A percentile compares a stretch with the other conserved stretches of the same genome.
Conservation (phyloP, 2,329 filamentous ascomycete genomes). For the Alternaria postmessia region DNA sequence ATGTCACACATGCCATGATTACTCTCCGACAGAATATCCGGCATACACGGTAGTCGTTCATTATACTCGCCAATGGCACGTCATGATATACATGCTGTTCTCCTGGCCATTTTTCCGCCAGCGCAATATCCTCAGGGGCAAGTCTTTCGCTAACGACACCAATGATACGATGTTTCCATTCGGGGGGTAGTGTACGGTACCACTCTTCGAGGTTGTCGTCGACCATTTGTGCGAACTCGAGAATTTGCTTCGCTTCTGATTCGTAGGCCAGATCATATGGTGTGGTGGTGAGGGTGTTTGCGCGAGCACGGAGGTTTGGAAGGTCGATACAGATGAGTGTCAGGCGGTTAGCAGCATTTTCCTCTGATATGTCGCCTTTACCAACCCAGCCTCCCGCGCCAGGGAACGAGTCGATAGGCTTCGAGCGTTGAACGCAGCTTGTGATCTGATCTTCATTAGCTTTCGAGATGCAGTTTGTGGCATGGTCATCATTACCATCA, state of each 20-base stretch:
- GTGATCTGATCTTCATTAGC: constrained; percentile 42
- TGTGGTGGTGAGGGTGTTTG: constrained; percentile 39
- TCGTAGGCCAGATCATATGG: constrained; percentile 29
- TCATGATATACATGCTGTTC: constrained; percentile 53
- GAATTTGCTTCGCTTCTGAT: constrained; percentile 43
- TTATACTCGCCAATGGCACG: constrained; percentile 49
- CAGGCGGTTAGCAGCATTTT: constrained; percentile 52
- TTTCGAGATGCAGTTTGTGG: background rate
- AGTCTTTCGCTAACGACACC: constrained; percentile 37
- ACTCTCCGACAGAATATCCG: constrained; percentile 52
- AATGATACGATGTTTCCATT: constrained; percentile 48
- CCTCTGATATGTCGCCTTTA: constrained; percentile 39
- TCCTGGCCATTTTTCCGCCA: constrained; percentile 47
- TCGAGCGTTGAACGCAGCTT: constrained; percentile 50
- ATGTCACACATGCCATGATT: constrained; percentile 47
- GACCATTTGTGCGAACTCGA: constrained; percentile 47
- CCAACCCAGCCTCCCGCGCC: constrained; percentile 46
- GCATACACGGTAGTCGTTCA: constrained; percentile 53
- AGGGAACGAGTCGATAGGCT: constrained; percentile 51
- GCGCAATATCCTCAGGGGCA: constrained; percentile 34
- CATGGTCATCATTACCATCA: constrained; percentile 45
- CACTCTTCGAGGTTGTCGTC: constrained; percentile 50
- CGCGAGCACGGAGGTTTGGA: constrained; percentile 48
- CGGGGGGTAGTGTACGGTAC: constrained; percentile 45
- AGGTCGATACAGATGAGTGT: constrained; percentile 52